Percentiles rank a stretch among this genome's conserved stretches.
Evolutionary conservation across 805 yeast species (phyloP).

Genomic region (Sugiyamaella chiloensis): DNA sequence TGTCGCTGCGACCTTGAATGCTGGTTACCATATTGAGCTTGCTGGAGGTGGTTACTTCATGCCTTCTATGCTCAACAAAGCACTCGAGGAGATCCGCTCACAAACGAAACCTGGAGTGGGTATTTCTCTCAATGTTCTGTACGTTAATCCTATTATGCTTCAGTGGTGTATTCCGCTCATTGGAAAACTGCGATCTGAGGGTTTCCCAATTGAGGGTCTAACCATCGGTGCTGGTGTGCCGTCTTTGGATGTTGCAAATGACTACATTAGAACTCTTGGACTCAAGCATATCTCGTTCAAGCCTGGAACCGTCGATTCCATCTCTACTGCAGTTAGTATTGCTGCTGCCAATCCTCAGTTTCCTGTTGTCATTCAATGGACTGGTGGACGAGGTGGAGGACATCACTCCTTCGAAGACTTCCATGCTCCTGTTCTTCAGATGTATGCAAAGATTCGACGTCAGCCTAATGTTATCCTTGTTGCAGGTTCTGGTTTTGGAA

Average conservation of each 20-base stretch:
- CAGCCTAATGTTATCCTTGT: conserved; percentile 82
- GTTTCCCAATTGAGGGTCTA: conserved; percentile 93
- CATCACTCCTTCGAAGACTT: conserved; percentile 99
- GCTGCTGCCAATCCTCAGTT: conserved; percentile 94
- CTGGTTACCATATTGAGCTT: conserved; percentile 96
- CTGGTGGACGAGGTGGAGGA: conserved; percentile 99
- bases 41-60: conserved; percentile 99
- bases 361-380: conserved; percentile 99
- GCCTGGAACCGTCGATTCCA: conserved; percentile 96
- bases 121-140: conserved; percentile 85
- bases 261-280: conserved; percentile 89
- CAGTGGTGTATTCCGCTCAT: conserved; percentile 99
- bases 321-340: conserved; percentile 77
- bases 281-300: conserved; percentile 92
- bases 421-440: conserved; percentile 95
- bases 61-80: conserved; percentile 65
- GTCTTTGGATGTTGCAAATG: conserved; percentile 93
- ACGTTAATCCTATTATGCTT: conserved; percentile 95
- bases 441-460: conserved; percentile 93
- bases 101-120: conserved; percentile 82
- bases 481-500: conserved; percentile 99
- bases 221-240: conserved; percentile 99
- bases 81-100: conserved; percentile 69
- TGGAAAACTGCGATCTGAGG: conserved; percentile 80
- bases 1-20: conserved; percentile 88